Evolutionary conservation across 306 rosid genomes (phyloP).

Genomic region (Alnus glutinosa): DNA sequence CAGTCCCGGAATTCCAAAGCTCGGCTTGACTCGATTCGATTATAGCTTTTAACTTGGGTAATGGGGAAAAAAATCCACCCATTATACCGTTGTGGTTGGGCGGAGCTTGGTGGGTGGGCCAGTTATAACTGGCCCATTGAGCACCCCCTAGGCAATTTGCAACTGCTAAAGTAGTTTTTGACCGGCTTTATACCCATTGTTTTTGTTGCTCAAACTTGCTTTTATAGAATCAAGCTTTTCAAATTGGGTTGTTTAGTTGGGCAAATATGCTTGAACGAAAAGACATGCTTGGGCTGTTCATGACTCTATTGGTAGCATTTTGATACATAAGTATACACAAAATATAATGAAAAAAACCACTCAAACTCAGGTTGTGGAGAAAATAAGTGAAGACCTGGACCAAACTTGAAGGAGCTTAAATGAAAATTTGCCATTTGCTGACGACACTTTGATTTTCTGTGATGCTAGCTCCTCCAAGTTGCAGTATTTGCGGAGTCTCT

Average conservation of each 20-base stretch:
- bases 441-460: too few species aligned
- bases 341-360: background rate
- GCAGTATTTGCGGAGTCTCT: too few species aligned
- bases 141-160: background rate
- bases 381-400: background rate
- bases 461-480: too few species aligned
- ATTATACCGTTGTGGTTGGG: too few species aligned
- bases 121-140: too few species aligned
- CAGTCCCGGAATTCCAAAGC: too few species aligned
- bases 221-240: background rate
- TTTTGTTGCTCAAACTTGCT: background rate
- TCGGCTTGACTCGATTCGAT: too few species aligned
- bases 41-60: too few species aligned
- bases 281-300: background rate
- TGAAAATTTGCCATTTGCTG: background rate
- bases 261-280: background rate
- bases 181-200: background rate
- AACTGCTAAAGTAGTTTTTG: background rate
- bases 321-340: background rate
- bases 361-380: background rate
- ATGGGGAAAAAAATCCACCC: too few species aligned
- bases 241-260: background rate
- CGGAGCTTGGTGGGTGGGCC: too few species aligned
- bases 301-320: background rate
- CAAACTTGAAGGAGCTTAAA: background rate